phyloP scores from a whole-genome alignment of 1,284 basidiomycete genomes.

The Cryptococcus sp. region DNA sequence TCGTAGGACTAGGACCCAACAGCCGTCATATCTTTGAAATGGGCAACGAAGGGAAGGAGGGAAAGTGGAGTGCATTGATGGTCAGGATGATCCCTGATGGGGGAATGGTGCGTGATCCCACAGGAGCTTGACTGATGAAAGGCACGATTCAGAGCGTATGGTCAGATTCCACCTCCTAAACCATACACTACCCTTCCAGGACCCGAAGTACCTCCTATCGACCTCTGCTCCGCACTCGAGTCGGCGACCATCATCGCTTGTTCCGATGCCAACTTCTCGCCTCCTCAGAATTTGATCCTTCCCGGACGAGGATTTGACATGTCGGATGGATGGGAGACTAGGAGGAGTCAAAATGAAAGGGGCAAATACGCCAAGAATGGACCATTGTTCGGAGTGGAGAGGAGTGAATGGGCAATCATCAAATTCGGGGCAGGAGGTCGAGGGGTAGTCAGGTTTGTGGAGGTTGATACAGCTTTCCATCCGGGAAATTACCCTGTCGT shows the following conservation, averaged over 20 bases:
- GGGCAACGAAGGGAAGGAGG: slow-evolving; percentile 46
- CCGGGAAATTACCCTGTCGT: slow-evolving; percentile 93
- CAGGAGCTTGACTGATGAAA: slow-evolving; percentile 34
- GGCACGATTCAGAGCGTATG: slow-evolving; percentile 85
- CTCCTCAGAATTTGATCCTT: slow-evolving; percentile 83
- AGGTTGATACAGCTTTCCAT: slow-evolving; percentile 93
- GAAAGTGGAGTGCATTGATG: slow-evolving; percentile 73
- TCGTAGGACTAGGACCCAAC: slow-evolving; percentile 69
- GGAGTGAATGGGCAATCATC: slow-evolving; percentile 85
- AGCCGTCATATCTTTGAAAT: slow-evolving; percentile 77
- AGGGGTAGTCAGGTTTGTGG: slow-evolving; percentile 69
- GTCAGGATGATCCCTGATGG: slow-evolving; percentile 96
- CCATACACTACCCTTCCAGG: slow-evolving; percentile 49
- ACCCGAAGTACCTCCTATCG: slow-evolving; percentile 54
- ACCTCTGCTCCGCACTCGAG: slow-evolving; percentile 85
- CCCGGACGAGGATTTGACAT: slow-evolving; percentile 88
- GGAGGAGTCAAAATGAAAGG: slow-evolving; percentile 68
- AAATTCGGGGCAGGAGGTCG: slow-evolving; percentile 63
- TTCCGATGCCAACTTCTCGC: slow-evolving; percentile 88
- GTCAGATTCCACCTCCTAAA: slow-evolving; percentile 60
- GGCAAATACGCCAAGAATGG: slow-evolving; percentile 52
- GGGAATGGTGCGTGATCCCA: slow-evolving; percentile 66
- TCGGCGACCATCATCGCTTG: slow-evolving; percentile 62
- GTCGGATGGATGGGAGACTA: slow-evolving; percentile 99
- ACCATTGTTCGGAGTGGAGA: slow-evolving; percentile 56